Conservation (phyloP, 2,329 filamentous ascomycete genomes). For the Chlorencoelia australis region DNA sequence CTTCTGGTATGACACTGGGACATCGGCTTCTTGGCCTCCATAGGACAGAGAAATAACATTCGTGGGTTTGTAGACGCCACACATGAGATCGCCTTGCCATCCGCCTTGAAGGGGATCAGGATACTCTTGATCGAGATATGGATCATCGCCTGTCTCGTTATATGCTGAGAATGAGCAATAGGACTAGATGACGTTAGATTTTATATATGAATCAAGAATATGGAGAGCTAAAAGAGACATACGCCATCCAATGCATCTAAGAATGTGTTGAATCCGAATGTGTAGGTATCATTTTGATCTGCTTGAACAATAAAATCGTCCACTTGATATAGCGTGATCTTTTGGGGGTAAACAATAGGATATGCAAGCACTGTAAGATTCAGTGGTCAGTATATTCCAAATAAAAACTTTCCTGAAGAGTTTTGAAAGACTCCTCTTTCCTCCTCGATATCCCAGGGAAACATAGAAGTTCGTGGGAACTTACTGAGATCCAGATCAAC, state of each 20-base stretch:
- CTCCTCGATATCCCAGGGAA: too few relatives aligned
- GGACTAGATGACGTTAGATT: conserved; percentile 20
- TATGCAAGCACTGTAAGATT: conserved; percentile 25
- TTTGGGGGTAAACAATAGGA: conserved; percentile 31
- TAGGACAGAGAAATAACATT: conserved; percentile 47
- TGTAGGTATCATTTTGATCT: conserved; percentile 22
- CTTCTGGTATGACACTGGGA: conserved; percentile 43
- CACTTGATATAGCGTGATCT: conserved; percentile 29
- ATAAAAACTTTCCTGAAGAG: too few relatives aligned
- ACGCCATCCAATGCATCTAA: conserved; percentile 35
- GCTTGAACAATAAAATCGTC: conserved; percentile 28
- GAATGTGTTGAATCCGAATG: conserved; percentile 36
- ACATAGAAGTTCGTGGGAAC: conserved; percentile 22
- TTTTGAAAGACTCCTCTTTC: too few relatives aligned
- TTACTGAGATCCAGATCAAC: conserved; percentile 29
- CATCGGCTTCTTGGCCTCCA: conserved; percentile 40
- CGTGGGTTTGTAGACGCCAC: conserved; percentile 31
- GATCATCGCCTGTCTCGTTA: conserved; percentile 30
- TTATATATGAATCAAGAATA: conserved; percentile 4
- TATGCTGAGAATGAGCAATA: conserved; percentile 34
- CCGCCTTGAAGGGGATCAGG: conserved; percentile 20
- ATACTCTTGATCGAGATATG: conserved; percentile 13
- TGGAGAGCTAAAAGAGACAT: conserved; percentile 1
- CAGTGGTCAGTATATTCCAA: too few relatives aligned
- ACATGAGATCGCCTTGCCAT: conserved; percentile 23